Evolutionary conservation across 495 filamentous ascomycete genomes (phyloP).

Genomic region (Talaromyces borbonicus): DNA sequence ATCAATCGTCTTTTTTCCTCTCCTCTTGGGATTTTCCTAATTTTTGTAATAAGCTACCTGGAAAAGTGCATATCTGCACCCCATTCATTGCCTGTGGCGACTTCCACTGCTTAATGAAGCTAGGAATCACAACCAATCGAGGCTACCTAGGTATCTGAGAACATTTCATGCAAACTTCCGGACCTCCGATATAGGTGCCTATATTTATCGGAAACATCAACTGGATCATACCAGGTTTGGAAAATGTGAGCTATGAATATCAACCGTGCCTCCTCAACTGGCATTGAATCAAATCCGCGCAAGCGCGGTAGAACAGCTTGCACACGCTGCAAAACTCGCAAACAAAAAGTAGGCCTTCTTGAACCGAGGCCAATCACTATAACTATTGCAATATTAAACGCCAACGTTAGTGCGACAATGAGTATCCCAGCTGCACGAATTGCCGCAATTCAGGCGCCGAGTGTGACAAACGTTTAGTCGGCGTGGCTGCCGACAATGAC

Average conservation of each 20-base stretch:
- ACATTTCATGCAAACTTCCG: background rate
- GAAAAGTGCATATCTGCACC: no score
- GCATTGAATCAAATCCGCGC: constrained; percentile 30
- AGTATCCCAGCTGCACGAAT: constrained; percentile 40
- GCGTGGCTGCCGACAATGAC: constrained; percentile 32
- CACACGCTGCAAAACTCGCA: constrained; percentile 41
- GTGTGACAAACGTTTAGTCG: constrained; percentile 39
- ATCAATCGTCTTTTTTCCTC: no score
- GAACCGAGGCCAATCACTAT: background rate
- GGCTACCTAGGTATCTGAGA: no score
- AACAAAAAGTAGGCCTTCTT: constrained; percentile 31
- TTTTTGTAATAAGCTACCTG: no score
- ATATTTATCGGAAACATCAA: background rate
- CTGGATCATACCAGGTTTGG: no score
- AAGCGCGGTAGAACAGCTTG: constrained; percentile 44
- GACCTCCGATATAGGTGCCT: background rate
- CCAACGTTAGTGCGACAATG: constrained; percentile 39
- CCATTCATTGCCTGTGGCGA: no score
- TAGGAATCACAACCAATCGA: no score
- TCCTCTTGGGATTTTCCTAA: background rate
- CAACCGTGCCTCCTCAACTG: constrained; percentile 1
- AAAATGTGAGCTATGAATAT: constrained; percentile 1
- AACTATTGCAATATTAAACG: no score
- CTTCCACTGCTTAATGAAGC: no score
- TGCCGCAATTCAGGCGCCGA: constrained; percentile 37